Percentiles rank a stretch among this genome's conserved stretches.
Conservation (phyloP, 179 eudicot species). For the Gypsophila paniculata region DNA sequence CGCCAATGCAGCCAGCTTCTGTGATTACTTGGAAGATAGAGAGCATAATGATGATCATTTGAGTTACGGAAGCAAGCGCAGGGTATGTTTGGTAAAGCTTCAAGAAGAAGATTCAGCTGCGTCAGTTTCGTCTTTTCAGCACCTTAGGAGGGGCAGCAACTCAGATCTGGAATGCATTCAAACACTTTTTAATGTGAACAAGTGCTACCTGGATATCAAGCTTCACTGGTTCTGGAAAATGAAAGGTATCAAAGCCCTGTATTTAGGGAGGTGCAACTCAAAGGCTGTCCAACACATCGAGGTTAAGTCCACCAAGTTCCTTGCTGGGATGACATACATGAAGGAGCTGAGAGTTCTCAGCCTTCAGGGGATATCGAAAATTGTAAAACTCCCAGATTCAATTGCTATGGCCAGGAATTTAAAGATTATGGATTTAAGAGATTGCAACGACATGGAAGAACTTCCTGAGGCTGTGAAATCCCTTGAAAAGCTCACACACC, state of each 20-base stretch:
- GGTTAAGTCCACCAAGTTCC: constrained; percentile 19
- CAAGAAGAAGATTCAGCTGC: not conserved
- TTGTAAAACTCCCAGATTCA: constrained; percentile 21
- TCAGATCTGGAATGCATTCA: constrained; percentile 13
- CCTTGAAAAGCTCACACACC: constrained; percentile 20
- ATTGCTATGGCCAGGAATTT: constrained; percentile 12
- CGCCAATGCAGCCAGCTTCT: constrained; percentile 7
- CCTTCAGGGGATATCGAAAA: constrained; percentile 21
- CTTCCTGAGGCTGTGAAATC: constrained; percentile 20
- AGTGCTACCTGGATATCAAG: constrained; percentile 22
- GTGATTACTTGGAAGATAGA: constrained; percentile 14
- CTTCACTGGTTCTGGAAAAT: constrained; percentile 20
- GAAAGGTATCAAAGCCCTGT: constrained; percentile 13
- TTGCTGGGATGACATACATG: constrained; percentile 10
- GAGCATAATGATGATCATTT: constrained; percentile 2
- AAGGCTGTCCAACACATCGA: constrained; percentile 17
- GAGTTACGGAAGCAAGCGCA: constrained; percentile 1
- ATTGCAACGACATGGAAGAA: constrained; percentile 20
- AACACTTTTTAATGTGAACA: constrained; percentile 22
- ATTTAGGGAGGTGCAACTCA: constrained; percentile 19
- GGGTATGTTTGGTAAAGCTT: constrained; percentile 16
- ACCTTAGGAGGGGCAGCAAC: constrained; percentile 1
- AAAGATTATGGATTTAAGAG: constrained; percentile 16
- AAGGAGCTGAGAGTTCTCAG: constrained; percentile 18
- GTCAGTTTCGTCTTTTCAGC: constrained; percentile 6